Conservation (phyloP, 1,284 basidiomycete genomes). For the Fomitopsis schrenkii region DNA sequence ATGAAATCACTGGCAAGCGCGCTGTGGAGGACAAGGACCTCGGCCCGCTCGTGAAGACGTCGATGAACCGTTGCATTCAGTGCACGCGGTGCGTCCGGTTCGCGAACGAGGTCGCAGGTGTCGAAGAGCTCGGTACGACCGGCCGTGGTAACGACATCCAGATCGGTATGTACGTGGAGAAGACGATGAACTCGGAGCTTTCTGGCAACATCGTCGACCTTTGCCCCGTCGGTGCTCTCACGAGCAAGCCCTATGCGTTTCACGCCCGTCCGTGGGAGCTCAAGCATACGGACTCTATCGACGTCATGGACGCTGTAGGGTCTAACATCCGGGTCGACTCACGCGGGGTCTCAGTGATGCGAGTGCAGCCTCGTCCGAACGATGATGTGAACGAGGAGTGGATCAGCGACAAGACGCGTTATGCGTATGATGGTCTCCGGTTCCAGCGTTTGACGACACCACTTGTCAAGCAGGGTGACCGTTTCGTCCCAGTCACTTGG, state of each 20-base stretch:
- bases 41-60: constrained; percentile 97
- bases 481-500: constrained; percentile 92
- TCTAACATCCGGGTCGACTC: constrained; percentile 98
- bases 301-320: constrained; percentile 97
- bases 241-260: constrained; percentile 98
- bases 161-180: constrained; percentile 98
- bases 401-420: constrained; percentile 99
- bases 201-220: constrained; percentile 98
- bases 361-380: constrained; percentile 93
- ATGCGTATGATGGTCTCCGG: constrained; percentile 92
- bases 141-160: constrained; percentile 98
- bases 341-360: constrained; percentile 95
- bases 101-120: constrained; percentile 98
- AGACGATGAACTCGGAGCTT: constrained; percentile 96
- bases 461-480: constrained; percentile 87
- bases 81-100: constrained; percentile 99
- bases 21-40: constrained; percentile 99
- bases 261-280: constrained; percentile 98
- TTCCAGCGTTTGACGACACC: constrained; percentile 96
- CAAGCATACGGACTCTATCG: constrained; percentile 96
- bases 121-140: constrained; percentile 95
- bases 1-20: constrained; percentile 97
- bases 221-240: constrained; percentile 96
- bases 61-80: constrained; percentile 99
- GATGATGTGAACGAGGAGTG: constrained; percentile 99